Percentiles rank a stretch among this genome's conserved stretches.
phyloP scores from a whole-genome alignment of 2,329 filamentous ascomycete species.

The Nemania diffusa region DNA sequence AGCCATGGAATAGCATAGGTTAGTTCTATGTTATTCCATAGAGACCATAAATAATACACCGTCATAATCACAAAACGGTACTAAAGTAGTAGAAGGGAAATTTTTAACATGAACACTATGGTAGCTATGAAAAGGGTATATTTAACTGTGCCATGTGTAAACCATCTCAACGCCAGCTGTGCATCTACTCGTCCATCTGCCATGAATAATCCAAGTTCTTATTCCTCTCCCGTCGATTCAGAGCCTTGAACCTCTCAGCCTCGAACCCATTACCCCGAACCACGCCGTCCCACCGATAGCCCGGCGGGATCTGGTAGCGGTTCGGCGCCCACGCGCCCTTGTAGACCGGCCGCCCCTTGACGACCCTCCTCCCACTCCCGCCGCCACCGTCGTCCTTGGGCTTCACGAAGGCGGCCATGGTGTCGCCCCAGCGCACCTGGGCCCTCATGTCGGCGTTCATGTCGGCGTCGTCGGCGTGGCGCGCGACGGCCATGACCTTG shows the following conservation, averaged over 20 bases:
- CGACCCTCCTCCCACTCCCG: conserved; percentile 42
- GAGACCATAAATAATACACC: conserved; percentile 5
- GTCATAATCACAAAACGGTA: conserved; percentile 2
- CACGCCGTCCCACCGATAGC: conserved; percentile 96
- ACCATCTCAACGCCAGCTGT: conserved; percentile 15
- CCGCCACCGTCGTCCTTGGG: conserved; percentile 53
- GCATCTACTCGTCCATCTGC: conserved; percentile 88
- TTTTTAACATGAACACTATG: conserved; percentile 5
- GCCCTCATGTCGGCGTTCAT: conserved; percentile 86
- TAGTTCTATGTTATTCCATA: conserved; percentile 9
- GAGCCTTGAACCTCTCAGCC: conserved; percentile 87
- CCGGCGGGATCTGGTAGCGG: conserved; percentile 90
- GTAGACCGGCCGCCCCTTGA: conserved; percentile 75
- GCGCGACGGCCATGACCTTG: conserved; percentile 81
- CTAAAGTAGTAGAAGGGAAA: background rate
- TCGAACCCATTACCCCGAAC: conserved; percentile 95
- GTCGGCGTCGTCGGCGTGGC: conserved; percentile 83
- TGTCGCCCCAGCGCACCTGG: conserved; percentile 89
- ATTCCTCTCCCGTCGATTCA: conserved; percentile 80
- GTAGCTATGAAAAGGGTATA: conserved; percentile 30
- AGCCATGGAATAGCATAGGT: background rate
- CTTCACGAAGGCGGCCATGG: conserved; percentile 82
- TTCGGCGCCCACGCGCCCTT: conserved; percentile 85
- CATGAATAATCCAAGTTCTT: conserved; percentile 88
- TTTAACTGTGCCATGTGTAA: conserved; percentile 26